Evolutionary conservation across 192 early-diverging fungal species (phyloP), one percentile per base, ranked within the genome.

Genomic region (Cetraspora pellucida): DNA sequence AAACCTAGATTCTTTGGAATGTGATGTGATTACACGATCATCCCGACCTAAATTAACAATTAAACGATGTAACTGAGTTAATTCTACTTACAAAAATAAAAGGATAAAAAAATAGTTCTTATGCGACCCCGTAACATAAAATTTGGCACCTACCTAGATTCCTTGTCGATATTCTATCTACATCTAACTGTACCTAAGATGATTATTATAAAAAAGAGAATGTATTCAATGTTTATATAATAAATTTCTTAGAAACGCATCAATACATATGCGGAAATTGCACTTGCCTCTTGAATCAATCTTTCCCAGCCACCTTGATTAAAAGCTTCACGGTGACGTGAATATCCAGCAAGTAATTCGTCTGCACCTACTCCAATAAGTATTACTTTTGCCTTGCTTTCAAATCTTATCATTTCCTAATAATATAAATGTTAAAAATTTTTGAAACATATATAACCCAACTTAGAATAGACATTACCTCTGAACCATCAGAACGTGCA

Each of bases 301-400:
- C 85, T 87, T 54, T 76, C 59, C 92, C 92, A 95, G 0, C 89
- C 84, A 27, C 82, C 81, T 47, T 84, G 78, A 6, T 87, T 80
- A 81, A 89, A 98, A 50, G 90, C 87, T 45, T 86, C 88, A 44
- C 91, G 88, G 77, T 98, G 97, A 4, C 95, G 87, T 30, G 92
- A 91, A 81, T 98, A 98, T 21, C 97, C 97, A 21, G 89, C 93
- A n/a, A 96, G 78, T 84, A 96, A 93, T 80, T 98, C 97, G 75
- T 98, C 97, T 0, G 97, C 95, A 31, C 97, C 97, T 43, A 98
- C 83, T 5, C 97, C 97, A 64, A 93, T 90, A 1, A 98, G 77
- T 27, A 97, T 72, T 16, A 98, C 95, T 52, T 89, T 86, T 23
- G 96, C 90, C 11, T 77, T 78, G 59, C 93, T 93, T 6, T 80